Conservation (phyloP, 2,329 filamentous ascomycete genomes). For the Boeremia exigua region DNA sequence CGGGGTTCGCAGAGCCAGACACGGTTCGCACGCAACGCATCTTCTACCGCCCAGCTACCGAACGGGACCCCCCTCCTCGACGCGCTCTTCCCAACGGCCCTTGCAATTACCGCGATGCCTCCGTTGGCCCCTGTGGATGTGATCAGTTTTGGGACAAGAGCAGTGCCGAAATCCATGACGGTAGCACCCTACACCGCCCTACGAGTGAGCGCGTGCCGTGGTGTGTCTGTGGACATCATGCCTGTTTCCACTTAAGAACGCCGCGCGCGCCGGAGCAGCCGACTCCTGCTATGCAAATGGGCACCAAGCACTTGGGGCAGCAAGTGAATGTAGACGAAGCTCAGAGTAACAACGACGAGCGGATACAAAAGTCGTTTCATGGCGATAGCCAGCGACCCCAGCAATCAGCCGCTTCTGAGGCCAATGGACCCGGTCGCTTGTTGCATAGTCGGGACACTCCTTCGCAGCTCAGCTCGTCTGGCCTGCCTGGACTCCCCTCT, state of each 20-base stretch:
- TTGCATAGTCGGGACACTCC: conserved; percentile 30
- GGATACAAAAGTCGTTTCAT: conserved; percentile 18
- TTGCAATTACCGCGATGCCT: conserved; percentile 60
- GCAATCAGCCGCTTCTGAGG: conserved; percentile 24
- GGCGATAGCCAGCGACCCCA: conserved; percentile 22
- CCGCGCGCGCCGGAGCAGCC: conserved; percentile 26
- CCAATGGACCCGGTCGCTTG: conserved; percentile 27
- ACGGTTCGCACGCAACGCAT: conserved; percentile 26
- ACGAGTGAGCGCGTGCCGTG: conserved; percentile 46
- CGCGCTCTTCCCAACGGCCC: conserved; percentile 56
- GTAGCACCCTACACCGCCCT: conserved; percentile 31
- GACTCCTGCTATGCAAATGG: conserved; percentile 19
- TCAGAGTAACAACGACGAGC: conserved; percentile 11
- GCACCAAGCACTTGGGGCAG: conserved; percentile 14
- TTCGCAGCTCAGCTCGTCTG: conserved; percentile 42
- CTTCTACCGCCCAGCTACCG: conserved; percentile 21
- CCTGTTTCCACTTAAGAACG: conserved; percentile 58
- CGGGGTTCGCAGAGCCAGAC: conserved; percentile 38
- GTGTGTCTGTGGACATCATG: conserved; percentile 64
- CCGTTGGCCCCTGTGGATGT: conserved; percentile 59
- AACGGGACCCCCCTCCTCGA: conserved; percentile 28
- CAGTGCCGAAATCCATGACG: conserved; percentile 42
- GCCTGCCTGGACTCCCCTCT: conserved; percentile 46
- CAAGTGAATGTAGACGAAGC: conserved; percentile 18
- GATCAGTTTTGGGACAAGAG: conserved; percentile 57